Conservation (phyloP, 768 basidiomycete species). For the Hortiboletus flavorubellus region DNA sequence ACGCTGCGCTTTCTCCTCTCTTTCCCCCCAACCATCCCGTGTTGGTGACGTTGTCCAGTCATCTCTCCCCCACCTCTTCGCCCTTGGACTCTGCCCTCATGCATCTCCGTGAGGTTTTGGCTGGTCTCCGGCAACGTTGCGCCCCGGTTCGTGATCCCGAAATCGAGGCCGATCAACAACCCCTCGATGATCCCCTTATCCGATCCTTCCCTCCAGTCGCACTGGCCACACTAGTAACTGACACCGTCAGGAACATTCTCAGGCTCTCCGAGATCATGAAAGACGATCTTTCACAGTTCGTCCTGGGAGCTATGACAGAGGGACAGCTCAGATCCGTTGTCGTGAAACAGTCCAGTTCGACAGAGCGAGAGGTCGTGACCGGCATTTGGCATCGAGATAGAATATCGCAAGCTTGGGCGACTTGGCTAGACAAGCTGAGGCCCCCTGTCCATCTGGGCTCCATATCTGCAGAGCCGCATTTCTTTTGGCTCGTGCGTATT, state of each 20-base stretch:
- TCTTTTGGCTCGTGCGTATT: conserved; percentile 47
- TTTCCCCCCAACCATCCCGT: conserved; percentile 54
- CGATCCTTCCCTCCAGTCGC: conserved; percentile 21
- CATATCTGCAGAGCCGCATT: conserved; percentile 14
- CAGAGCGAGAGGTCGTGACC: conserved; percentile 54
- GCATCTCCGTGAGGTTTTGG: conserved; percentile 53
- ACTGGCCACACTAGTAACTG: conserved; percentile 48
- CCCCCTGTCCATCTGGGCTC: conserved; percentile 7
- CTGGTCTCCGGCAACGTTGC: conserved; percentile 54
- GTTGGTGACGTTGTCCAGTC: conserved; percentile 50
- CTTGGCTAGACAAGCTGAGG: conserved; percentile 20
- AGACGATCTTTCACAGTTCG: conserved; percentile 60
- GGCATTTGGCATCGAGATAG: conserved; percentile 43
- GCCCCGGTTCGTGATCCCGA: conserved; percentile 61
- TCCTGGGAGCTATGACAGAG: conserved; percentile 66
- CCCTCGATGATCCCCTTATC: conserved; percentile 33
- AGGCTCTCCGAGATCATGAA: conserved; percentile 62
- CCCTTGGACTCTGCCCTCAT: conserved; percentile 57
- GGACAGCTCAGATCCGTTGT: conserved; percentile 50
- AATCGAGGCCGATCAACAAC: conserved; percentile 43
- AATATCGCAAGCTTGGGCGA: conserved; percentile 21
- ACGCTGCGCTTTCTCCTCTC: conserved; percentile 49
- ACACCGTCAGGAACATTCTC: conserved; percentile 47
- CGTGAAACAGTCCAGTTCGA: conserved; percentile 47
- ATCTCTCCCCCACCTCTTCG: conserved; percentile 63